Conservation (phyloP, 176 grass and related monocot genomes). For the Neostapfia colusana region DNA sequence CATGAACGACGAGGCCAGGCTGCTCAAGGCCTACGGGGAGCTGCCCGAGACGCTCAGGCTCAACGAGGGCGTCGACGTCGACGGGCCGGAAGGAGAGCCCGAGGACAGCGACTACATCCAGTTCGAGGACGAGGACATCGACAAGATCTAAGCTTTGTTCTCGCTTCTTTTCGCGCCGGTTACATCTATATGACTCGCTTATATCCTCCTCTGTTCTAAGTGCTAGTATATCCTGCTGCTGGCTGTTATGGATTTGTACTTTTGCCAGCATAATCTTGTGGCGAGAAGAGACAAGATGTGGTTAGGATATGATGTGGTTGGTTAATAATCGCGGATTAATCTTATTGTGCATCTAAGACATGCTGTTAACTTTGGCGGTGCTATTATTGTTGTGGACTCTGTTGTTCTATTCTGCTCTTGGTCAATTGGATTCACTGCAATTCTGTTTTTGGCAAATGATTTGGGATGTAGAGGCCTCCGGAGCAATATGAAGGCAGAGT, state of each 20-base stretch:
- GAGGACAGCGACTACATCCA: constrained; percentile 50
- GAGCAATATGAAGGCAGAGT: neutral
- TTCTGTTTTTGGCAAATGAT: neutral
- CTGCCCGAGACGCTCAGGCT: constrained; percentile 63
- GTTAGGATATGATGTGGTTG: neutral
- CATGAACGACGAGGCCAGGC: constrained; percentile 67
- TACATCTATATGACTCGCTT: too few relatives aligned
- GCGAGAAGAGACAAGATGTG: too few relatives aligned
- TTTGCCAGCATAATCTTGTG: neutral
- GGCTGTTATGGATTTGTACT: constrained; percentile 8
- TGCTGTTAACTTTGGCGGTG: neutral
- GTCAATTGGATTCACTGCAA: neutral
- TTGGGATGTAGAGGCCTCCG: neutral
- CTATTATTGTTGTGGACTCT: neutral
- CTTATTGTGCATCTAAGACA: constrained; percentile 7
- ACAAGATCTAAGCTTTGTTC: constrained; percentile 80
- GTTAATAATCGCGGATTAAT: constrained; percentile 31
- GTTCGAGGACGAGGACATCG: constrained; percentile 80
- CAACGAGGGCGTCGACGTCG: constrained; percentile 69
- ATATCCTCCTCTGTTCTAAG: too few relatives aligned
- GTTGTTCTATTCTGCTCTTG: neutral
- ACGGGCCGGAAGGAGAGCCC: constrained; percentile 19
- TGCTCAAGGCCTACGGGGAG: constrained; percentile 70
- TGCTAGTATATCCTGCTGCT: too few relatives aligned
- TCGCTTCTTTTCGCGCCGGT: too few relatives aligned